These are phyloP conservation scores for Magnaporthales sp. DNA, from an alignment of 2,329 filamentous ascomycete genomes.

Conservation along the genomic window DNA sequence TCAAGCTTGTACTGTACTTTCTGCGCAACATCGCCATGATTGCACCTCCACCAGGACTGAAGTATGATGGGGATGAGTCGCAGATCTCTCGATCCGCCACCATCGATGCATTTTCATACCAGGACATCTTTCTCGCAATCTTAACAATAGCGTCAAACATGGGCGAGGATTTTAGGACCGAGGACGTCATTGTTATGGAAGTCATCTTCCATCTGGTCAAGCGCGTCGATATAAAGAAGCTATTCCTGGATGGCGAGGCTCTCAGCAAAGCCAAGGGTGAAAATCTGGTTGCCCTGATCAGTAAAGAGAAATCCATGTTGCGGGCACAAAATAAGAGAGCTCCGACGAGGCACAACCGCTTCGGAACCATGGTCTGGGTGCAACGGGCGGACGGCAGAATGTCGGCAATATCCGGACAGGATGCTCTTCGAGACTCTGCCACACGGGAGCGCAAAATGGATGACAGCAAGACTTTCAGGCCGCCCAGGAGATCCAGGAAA, in stretches of 20 bases:
- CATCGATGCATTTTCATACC: conserved; percentile 80
- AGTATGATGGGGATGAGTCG: conserved; percentile 79
- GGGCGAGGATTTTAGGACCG: conserved; percentile 82
- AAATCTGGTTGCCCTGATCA: conserved; percentile 67
- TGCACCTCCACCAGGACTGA: conserved; percentile 59
- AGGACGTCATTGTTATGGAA: conserved; percentile 86
- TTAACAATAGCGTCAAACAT: conserved; percentile 87
- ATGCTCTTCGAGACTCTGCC: conserved; percentile 65
- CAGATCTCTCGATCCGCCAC: conserved; percentile 82
- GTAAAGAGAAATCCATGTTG: conserved; percentile 77
- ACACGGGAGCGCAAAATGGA: conserved; percentile 83
- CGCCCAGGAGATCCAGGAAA: conserved; percentile 56
- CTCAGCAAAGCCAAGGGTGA: conserved; percentile 58
- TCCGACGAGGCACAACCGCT: conserved; percentile 83
- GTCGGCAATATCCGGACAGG: conserved; percentile 81
- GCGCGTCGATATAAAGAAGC: conserved; percentile 70
- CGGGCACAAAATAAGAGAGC: conserved; percentile 68
- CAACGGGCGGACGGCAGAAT: conserved; percentile 79
- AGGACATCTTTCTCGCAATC: conserved; percentile 81
- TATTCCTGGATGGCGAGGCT: conserved; percentile 77
- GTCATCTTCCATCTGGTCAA: conserved; percentile 89
- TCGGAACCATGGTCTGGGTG: conserved; percentile 96
- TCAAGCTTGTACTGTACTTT: conserved; percentile 83
- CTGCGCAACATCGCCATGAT: conserved; percentile 86
- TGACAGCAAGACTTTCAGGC: conserved; percentile 80